These are phyloP conservation scores for Kwoniella botswanensis DNA, from an alignment of 768 basidiomycete species.

Conservation along the genomic window DNA sequence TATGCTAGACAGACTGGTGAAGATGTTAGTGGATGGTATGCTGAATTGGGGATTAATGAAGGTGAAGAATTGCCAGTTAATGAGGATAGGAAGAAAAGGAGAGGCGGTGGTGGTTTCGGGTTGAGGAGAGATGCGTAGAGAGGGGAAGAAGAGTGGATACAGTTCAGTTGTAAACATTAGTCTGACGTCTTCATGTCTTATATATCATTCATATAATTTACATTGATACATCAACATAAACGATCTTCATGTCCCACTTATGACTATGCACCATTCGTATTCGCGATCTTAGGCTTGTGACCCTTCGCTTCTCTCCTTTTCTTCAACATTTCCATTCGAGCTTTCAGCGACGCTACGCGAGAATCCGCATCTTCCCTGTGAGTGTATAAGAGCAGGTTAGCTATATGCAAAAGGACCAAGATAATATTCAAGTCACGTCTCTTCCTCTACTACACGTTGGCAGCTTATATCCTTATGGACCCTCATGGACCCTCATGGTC, in stretches of 20 bases:
- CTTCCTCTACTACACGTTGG: too few relatives aligned
- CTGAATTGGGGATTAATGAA: constrained; percentile 29
- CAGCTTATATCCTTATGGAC: too few relatives aligned
- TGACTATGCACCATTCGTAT: constrained; percentile 23
- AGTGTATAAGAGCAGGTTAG: not conserved
- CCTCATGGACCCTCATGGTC: too few relatives aligned
- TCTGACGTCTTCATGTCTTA: too few relatives aligned
- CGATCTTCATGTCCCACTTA: not conserved
- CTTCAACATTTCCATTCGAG: constrained; percentile 51
- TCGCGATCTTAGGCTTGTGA: not conserved
- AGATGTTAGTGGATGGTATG: constrained; percentile 38
- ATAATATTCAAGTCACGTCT: not conserved
- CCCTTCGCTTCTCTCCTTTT: constrained; percentile 40
- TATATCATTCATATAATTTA: constrained; percentile 1
- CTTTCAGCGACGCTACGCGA: constrained; percentile 43
- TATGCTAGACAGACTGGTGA: constrained; percentile 39
- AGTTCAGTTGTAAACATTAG: too few relatives aligned
- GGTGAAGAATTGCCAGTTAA: constrained; percentile 17
- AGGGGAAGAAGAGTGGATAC: too few relatives aligned
- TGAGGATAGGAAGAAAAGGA: constrained; percentile 18
- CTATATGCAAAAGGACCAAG: not conserved
- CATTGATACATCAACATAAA: not conserved
- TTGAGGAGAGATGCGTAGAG: constrained; percentile 7
- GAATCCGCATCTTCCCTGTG: constrained; percentile 52
- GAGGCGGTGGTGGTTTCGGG: constrained; percentile 11